Evolutionary conservation across 78 protist genomes (phyloP).

Genomic region (Anaeramoeba ignava): DNA sequence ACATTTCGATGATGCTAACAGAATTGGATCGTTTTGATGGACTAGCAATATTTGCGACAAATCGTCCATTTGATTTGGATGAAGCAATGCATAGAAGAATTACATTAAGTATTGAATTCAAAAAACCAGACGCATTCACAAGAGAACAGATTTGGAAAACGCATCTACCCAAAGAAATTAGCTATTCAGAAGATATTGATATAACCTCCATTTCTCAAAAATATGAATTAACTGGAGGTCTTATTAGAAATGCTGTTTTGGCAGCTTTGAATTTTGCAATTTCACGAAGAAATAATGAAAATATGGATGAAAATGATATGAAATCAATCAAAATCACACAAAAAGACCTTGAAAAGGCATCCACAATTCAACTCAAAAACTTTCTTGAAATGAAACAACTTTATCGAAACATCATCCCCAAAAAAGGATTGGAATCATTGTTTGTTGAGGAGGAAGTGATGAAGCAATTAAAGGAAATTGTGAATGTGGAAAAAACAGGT

Average conservation of each 20-base stretch:
- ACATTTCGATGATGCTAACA: conserved; percentile 25
- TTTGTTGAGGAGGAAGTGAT: not conserved
- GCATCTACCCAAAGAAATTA: conserved; percentile 24
- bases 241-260: conserved; percentile 49
- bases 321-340: too few relatives aligned
- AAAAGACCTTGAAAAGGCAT: conserved; percentile 41
- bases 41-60: conserved; percentile 44
- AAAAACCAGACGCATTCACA: conserved; percentile 24
- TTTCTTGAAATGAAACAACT: conserved; percentile 22
- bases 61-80: conserved; percentile 41
- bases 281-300: conserved; percentile 21
- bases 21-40: conserved; percentile 39
- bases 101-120: conserved; percentile 41
- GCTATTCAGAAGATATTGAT: conserved; percentile 26
- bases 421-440: conserved; percentile 21
- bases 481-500: conserved; percentile 34
- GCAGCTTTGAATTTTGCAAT: conserved; percentile 39
- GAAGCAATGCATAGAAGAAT: conserved; percentile 57
- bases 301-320: too few relatives aligned
- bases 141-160: conserved; percentile 31
- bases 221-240: conserved; percentile 50
- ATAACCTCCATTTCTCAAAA: conserved; percentile 25
- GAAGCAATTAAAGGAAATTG: conserved; percentile 18
- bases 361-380: conserved; percentile 28
- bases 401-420: conserved; percentile 37